phyloP scores from a whole-genome alignment of 805 yeast genomes.

The Zygoascus biomembranicola region DNA sequence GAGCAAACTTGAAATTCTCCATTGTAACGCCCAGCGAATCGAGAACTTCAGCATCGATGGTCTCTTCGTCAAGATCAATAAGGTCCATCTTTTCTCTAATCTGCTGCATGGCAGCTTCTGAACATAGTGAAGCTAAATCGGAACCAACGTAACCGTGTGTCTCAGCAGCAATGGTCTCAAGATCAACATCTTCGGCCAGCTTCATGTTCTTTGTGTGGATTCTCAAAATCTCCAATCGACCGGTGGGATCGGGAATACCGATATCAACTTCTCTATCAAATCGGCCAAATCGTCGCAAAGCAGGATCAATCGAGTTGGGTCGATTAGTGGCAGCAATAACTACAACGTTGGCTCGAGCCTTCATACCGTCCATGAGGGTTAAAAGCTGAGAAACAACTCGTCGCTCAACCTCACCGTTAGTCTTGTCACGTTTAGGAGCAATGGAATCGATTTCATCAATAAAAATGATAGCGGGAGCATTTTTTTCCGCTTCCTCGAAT shows the following conservation, averaged over 20 bases:
- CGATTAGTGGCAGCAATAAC: constrained; percentile 97
- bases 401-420: constrained; percentile 99
- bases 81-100: constrained; percentile 99
- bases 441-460: constrained; percentile 98
- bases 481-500: constrained; percentile 98
- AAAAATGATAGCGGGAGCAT: constrained; percentile 95
- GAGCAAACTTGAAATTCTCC: constrained; percentile 97
- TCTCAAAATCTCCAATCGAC: constrained; percentile 92
- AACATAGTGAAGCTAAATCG: constrained; percentile 94
- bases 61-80: constrained; percentile 91
- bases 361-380: constrained; percentile 99
- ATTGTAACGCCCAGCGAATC: constrained; percentile 96
- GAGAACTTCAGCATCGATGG: constrained; percentile 93
- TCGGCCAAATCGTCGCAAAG: constrained; percentile 77
- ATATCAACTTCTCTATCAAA: constrained; percentile 82
- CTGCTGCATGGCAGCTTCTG: constrained; percentile 99
- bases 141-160: constrained; percentile 99
- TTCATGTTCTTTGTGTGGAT: constrained; percentile 99
- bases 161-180: constrained; percentile 92
- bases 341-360: constrained; percentile 96
- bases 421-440: constrained; percentile 99
- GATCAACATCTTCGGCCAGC: constrained; percentile 87
- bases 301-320: constrained; percentile 81
- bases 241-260: constrained; percentile 96
- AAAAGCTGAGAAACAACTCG: constrained; percentile 97